Percentiles rank a stretch among this genome's conserved stretches.
Conservation (phyloP, 192 early-diverging fungal genomes). For the Glomus cerebriforme region DNA sequence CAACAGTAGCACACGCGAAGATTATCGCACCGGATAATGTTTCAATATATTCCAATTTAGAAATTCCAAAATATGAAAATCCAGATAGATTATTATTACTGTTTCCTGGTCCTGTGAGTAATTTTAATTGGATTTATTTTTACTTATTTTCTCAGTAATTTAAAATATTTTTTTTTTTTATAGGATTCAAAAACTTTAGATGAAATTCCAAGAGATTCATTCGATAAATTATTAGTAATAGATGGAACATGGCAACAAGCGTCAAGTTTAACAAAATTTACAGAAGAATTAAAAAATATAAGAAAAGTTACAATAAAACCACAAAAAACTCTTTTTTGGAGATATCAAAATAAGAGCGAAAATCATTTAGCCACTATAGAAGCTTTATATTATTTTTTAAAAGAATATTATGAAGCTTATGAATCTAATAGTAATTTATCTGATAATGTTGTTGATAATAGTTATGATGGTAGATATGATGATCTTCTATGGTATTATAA, state of each 20-base stretch:
- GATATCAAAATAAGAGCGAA: slow-evolving; percentile 78
- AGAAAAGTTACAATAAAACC: slow-evolving; percentile 69
- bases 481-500: slow-evolving; percentile 91
- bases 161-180: background rate
- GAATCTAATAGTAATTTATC: slow-evolving; percentile 36
- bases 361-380: slow-evolving; percentile 90
- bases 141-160: background rate
- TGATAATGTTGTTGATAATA: slow-evolving; percentile 19
- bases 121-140: background rate
- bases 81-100: slow-evolving; percentile 72
- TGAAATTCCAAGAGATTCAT: slow-evolving; percentile 64
- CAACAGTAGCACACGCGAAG: slow-evolving; percentile 85
- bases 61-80: slow-evolving; percentile 60
- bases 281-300: slow-evolving; percentile 45
- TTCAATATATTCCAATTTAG: slow-evolving; percentile 57
- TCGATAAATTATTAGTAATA: slow-evolving; percentile 82
- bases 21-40: slow-evolving; percentile 73
- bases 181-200: slow-evolving; percentile 68
- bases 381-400: slow-evolving; percentile 91
- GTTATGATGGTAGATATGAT: slow-evolving; percentile 82
- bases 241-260: slow-evolving; percentile 98
- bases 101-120: slow-evolving; percentile 80
- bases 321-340: slow-evolving; percentile 86
- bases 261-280: slow-evolving; percentile 53
- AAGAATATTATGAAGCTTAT: slow-evolving; percentile 71